Evolutionary conservation across 1,284 basidiomycete genomes (phyloP).

Genomic region (Trichosporon ovoides): DNA sequence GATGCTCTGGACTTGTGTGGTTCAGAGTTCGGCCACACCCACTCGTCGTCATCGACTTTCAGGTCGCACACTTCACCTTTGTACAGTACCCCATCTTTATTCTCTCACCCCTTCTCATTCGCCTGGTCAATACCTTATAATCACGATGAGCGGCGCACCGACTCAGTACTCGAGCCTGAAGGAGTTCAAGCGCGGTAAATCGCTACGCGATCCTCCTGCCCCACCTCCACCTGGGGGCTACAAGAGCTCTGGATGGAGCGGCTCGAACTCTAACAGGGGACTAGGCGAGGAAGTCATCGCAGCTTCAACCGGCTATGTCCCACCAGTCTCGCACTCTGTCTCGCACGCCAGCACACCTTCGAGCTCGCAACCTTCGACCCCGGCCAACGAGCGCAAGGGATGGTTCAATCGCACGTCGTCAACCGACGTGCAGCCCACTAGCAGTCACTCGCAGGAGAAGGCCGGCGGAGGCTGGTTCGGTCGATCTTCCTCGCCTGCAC

Average conservation of each 20-base stretch:
- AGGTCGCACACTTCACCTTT: background rate
- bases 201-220: background rate
- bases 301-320: background rate
- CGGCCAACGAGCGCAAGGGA: background rate
- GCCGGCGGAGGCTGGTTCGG: background rate
- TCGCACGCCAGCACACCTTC: background rate
- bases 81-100: background rate
- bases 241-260: background rate
- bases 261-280: background rate
- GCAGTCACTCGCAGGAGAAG: background rate
- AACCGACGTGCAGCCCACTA: background rate
- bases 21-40: background rate
- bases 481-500: background rate
- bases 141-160: conserved; percentile 6
- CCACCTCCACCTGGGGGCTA: background rate
- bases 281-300: background rate
- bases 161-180: conserved; percentile 14
- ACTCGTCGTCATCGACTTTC: background rate
- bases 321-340: background rate
- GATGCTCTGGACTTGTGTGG: background rate
- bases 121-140: background rate
- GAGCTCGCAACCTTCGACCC: background rate
- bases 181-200: conserved; percentile 12
- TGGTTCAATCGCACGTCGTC: background rate
- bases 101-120: background rate